These are phyloP conservation scores for Leishmania braziliensis DNA, from an alignment of 208 protist species.

Conservation along the genomic window DNA sequence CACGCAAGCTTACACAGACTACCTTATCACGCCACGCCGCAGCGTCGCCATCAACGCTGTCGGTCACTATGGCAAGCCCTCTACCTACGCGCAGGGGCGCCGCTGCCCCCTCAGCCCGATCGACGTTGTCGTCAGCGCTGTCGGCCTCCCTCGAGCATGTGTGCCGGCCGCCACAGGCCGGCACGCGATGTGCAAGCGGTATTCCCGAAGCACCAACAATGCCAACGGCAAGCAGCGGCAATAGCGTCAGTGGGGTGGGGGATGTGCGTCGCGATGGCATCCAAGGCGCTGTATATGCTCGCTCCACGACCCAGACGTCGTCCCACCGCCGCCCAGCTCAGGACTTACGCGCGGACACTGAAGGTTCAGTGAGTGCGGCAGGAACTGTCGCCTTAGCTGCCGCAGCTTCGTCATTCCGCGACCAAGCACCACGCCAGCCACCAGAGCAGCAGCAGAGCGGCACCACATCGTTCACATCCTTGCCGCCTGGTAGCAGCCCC, in stretches of 20 bases:
- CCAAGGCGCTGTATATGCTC: background rate
- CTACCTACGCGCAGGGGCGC: background rate
- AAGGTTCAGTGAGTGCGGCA: background rate
- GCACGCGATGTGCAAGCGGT: background rate
- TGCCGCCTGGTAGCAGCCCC: background rate
- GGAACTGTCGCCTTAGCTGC: background rate
- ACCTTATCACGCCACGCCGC: background rate
- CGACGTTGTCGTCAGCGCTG: background rate
- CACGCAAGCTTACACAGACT: background rate
- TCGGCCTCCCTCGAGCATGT: background rate
- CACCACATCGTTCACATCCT: slow-evolving; percentile 94
- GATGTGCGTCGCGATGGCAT: background rate
- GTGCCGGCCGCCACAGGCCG: background rate
- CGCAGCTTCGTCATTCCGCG: slow-evolving; percentile 6
- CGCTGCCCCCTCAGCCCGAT: background rate
- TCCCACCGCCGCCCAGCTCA: background rate
- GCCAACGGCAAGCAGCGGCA: background rate
- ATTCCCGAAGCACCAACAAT: background rate
- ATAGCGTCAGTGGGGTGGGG: background rate
- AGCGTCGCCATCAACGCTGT: background rate
- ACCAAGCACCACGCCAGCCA: background rate
- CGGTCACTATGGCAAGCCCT: background rate
- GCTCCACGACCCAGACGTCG: slow-evolving; percentile 92
- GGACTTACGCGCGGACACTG: background rate
- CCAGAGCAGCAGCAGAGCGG: slow-evolving; percentile 87